phyloP scores from a whole-genome alignment of 768 basidiomycete genomes.

The Leccinum barrowsii region DNA sequence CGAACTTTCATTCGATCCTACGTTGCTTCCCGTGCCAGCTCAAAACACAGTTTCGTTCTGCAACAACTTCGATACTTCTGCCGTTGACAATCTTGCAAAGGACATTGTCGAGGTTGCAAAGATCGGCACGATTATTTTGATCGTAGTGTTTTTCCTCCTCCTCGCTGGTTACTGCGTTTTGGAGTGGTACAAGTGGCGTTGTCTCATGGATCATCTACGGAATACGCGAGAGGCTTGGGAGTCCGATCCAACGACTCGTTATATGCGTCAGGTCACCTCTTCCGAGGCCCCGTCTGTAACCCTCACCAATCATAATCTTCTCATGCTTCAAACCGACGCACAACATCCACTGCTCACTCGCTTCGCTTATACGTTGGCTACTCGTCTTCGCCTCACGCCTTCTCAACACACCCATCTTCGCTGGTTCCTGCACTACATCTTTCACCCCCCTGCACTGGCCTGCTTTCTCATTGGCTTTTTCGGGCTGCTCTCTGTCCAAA shows the following conservation, averaged over 20 bases:
- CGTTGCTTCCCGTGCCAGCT: slow-evolving; percentile 72
- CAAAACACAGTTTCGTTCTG: slow-evolving; percentile 74
- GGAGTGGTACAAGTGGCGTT: slow-evolving; percentile 89
- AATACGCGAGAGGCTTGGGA: slow-evolving; percentile 75
- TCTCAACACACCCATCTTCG: slow-evolving; percentile 65
- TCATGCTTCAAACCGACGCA: slow-evolving; percentile 66
- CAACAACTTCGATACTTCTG: slow-evolving; percentile 68
- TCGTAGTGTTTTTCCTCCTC: slow-evolving; percentile 67
- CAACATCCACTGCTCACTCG: slow-evolving; percentile 73
- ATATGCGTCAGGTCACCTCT: slow-evolving; percentile 38
- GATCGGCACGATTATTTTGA: slow-evolving; percentile 73
- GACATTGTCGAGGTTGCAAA: slow-evolving; percentile 79
- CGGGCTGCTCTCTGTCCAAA: slow-evolving; percentile 79
- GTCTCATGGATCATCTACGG: slow-evolving; percentile 60
- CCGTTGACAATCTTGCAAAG: slow-evolving; percentile 80
- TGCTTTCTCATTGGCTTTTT: slow-evolving; percentile 93
- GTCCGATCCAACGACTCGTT: slow-evolving; percentile 62
- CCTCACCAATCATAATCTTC: slow-evolving; percentile 72
- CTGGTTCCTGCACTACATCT: slow-evolving; percentile 91
- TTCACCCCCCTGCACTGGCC: slow-evolving; percentile 86
- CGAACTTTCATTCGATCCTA: slow-evolving; percentile 67
- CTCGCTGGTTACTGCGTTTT: slow-evolving; percentile 70
- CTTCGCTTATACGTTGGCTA: slow-evolving; percentile 52
- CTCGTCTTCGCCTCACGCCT: slow-evolving; percentile 51
- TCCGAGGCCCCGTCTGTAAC: slow-evolving; percentile 48